Evolutionary conservation across 1,284 basidiomycete genomes (phyloP).

Genomic region (Cutaneotrichosporon sp.): DNA sequence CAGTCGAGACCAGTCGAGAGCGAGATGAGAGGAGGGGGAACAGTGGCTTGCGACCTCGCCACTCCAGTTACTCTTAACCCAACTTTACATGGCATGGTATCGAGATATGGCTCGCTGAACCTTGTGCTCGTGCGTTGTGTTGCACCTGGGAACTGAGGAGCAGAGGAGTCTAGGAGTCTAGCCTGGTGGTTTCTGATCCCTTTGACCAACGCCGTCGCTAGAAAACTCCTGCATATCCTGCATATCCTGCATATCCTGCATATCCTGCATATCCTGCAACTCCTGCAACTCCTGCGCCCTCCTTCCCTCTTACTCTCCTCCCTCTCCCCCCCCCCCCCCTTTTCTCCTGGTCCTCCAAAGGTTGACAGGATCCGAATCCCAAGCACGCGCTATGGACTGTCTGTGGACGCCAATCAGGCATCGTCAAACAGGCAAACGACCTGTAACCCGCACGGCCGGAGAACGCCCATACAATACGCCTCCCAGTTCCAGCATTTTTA

Average conservation of each 20-base stretch:
- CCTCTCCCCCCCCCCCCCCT: too few relatives aligned
- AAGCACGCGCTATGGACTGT: neutral
- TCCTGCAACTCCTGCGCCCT: neutral
- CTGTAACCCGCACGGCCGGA: conserved; percentile 8
- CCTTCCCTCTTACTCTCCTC: too few relatives aligned
- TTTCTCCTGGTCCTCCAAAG: neutral
- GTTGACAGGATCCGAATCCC: neutral
- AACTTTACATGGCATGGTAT: neutral
- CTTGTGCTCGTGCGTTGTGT: neutral
- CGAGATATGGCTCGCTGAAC: neutral
- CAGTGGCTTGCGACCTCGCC: neutral
- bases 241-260: neutral
- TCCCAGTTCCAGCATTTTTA: conserved; percentile 6
- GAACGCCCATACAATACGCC: neutral
- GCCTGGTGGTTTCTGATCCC: neutral
- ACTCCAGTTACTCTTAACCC: conserved; percentile 1
- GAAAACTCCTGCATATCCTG: neutral
- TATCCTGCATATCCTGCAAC: neutral
- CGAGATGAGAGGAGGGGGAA: neutral
- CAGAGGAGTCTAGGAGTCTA: too few relatives aligned
- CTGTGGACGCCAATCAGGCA: conserved; percentile 6
- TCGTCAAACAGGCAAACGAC: neutral
- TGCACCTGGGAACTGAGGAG: neutral
- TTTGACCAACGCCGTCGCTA: neutral
- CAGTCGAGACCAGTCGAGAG: conserved; percentile 1